Evolutionary conservation across 306 rosid genomes (phyloP), one percentile per base, ranked within the genome.

Genomic region (Medicago ruthenica): DNA sequence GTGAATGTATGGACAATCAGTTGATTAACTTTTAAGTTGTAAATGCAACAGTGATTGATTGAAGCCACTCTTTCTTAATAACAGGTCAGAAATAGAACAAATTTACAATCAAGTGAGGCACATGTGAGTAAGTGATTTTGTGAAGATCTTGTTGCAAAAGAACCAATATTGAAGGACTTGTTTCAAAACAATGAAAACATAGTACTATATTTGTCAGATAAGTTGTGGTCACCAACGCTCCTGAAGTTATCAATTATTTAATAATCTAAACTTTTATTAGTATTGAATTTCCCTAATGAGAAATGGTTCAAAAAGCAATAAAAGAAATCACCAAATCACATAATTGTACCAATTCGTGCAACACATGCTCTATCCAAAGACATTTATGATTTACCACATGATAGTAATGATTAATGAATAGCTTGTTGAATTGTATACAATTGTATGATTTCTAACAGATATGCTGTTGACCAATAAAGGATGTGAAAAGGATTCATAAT

Each of bases 391-490:
- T 68, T 13, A 4, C 4, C 51, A 45, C 51, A 45, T 45, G 51
- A 13, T 45, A 68, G 36, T 27, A 68, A 44, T 68, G 21, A 68
- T 13, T 45, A 47, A 57, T 68, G 21, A 68, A 22, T 45, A 47
- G 73, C 39, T 20, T 67, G 55, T 9, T 11, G 55, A 13, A 45
- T 9, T 6, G 7, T 67, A 22, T 42, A 21, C 16, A 68, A 24
- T 34, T 34, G 37, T 34, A 34, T 68, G 58, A 68, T 45, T 44
- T 44, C 21, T 24, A 45, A 45, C 41, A 68, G 16, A 40, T 14
- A 47, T 68, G 40, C 12, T 67, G n/a, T 42, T 67, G 72, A 64
- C 50, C 13, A 37, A n/a, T 37, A 37, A 16, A 37, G 50, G 48
- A 9, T 45, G 51, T 45, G 24, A 14, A 36, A 63, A 63, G 14